Evolutionary conservation across 352 stramenopile species (phyloP).

Genomic region (Sclerospora graminicola): DNA sequence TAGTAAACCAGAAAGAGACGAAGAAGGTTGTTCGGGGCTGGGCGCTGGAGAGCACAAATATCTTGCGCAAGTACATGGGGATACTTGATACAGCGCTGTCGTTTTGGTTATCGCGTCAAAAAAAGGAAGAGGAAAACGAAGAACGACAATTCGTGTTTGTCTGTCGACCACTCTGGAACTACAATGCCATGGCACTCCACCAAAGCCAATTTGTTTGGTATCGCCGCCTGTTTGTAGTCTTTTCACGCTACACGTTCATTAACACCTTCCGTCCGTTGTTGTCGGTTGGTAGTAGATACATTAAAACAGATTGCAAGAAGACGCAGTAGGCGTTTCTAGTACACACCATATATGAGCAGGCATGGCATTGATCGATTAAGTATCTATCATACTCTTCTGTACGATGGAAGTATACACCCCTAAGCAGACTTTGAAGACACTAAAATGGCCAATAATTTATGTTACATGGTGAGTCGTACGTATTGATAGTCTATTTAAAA

Average conservation of each 20-base stretch:
- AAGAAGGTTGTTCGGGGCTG: slow-evolving; percentile 32
- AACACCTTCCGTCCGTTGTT: slow-evolving; percentile 73
- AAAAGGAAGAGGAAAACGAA: slow-evolving; percentile 1
- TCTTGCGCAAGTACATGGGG: slow-evolving; percentile 86
- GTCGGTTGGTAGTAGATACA: slow-evolving; percentile 13
- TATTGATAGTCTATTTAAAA: too few species aligned
- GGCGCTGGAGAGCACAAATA: slow-evolving; percentile 57
- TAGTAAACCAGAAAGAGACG: not conserved
- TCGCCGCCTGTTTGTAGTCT: slow-evolving; percentile 91
- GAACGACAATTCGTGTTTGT: slow-evolving; percentile 47
- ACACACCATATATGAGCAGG: too few species aligned
- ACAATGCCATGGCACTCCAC: slow-evolving; percentile 89
- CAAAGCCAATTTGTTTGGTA: slow-evolving; percentile 95
- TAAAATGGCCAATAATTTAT: too few species aligned
- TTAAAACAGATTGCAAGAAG: slow-evolving; percentile 21
- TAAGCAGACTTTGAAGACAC: too few species aligned
- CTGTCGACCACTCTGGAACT: slow-evolving; percentile 64
- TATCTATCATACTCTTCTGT: too few species aligned
- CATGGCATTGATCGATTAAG: too few species aligned
- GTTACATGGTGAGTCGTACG: too few species aligned
- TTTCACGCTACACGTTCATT: slow-evolving; percentile 92
- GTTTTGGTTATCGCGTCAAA: slow-evolving; percentile 18
- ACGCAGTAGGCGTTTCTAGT: too few species aligned
- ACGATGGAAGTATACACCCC: too few species aligned
- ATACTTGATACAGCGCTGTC: slow-evolving; percentile 59